Base-by-base conservation (phyloP, 495 filamentous ascomycete species). In the Hypoxylon fragiforme region DNA sequence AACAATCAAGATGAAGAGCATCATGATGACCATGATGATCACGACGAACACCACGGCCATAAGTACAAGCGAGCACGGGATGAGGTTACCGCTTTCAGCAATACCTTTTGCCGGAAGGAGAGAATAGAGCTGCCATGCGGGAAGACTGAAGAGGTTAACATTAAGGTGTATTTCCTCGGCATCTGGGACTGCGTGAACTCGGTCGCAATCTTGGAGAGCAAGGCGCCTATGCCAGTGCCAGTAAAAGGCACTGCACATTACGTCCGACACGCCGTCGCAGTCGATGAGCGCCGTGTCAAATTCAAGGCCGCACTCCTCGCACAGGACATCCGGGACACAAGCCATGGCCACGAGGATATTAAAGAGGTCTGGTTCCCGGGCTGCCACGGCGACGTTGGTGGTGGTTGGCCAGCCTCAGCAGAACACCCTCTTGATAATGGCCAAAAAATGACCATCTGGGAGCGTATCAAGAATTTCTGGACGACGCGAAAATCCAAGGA, bases 161-260 rank as follows among this genome's bases (percentile, higher is more conserved):
- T 66, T 32, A 66, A 65, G 36, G 62, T 65, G 16, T 62, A 51
- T 34, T 77, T 78, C 50, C 68, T 77, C 8, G 74, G 75, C 1
- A 58, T 78, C 19, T 78, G 74, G 51, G 75, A 79, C 53, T 71
- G 66, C 34, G 75, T 79, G 14, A 74, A 73, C 50, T 74, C 69
- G 6, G 70, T 77, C 2, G 43, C 65, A 45, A 24, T 68, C 58
- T 3, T 72, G 13, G 62, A 63, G 48, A 34, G 56, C 20, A 58
- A 57, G 21, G 40, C 60, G 48, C 87, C 87, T 50, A 81, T 83
- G 20, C 54, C 59, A 3, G 50, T 67, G 7, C 59, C 58, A 1
- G 52, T 70, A 8, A 54, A 54, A 38, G 52, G 64, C 8, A 62
- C 70, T 2, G 70, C 71, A 13, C 50, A 58, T 0, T 65, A 63